Evolutionary conservation across 1,284 basidiomycete species (phyloP), one percentile per base, ranked within the genome.

Genomic region (Polyporus tsugae): DNA sequence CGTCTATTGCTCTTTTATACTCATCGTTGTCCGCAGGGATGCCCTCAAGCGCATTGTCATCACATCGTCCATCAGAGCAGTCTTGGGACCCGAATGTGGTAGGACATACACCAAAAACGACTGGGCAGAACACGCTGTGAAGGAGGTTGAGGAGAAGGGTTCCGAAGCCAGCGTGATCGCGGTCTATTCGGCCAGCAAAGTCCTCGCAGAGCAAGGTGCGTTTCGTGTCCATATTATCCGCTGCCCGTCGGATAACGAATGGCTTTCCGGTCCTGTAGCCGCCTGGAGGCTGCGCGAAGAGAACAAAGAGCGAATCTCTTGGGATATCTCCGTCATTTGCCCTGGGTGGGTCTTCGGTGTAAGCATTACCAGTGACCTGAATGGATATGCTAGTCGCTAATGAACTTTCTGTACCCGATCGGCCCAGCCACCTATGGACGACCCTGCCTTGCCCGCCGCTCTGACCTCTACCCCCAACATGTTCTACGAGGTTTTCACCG

Each of bases 51-150:
- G 72, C 58, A 82, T 95, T 41, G 87, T 94, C 38, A 78, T 94
- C 68, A 91, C 90, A 0, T 83, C 82, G 15, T 88, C 91, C 0
- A 83, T 81, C 49, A 88, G 85, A 0, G 79, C 89, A 1, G 79
- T 90, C 63, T 69, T 86, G 33, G 79, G 82, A 61, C 74, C 79
- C 1, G 59, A 63, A 2, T 57, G 73, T 44, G 36, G 62, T 57
- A 44, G 22, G 59, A 70, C 46, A 36, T 84, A 82, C 72, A 81
- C 78, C 39, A 85, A 87, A 68, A 70, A 75, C 0, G 86, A 92
- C 77, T 95, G 93, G 92, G 92, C 94, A 78, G 78, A 86, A 2
- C 80, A 82, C 46, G 82, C 85, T 1, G 78, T 87, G 13, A 75
- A 83, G 29, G 80, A 84, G 53, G 81, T 90, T n/a, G 82, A 86